A percentile compares a stretch with the other conserved stretches of the same genome.
phyloP scores from a whole-genome alignment of 345 rosid genomes.

The Theobroma cacao region DNA sequence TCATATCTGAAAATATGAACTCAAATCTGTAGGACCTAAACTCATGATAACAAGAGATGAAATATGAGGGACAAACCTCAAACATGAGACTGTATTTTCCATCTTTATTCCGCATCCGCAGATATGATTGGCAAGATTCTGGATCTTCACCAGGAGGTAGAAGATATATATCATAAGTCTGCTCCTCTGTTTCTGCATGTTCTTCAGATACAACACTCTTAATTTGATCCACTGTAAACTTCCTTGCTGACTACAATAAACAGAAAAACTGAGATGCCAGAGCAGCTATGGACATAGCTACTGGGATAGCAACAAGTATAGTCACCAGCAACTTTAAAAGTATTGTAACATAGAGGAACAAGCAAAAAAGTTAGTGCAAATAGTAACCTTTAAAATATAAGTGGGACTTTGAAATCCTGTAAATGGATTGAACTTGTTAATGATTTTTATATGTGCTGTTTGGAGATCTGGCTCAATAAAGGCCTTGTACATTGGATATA shows the following conservation, averaged over 20 bases:
- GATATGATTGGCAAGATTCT: conserved; percentile 91
- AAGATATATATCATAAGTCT: conserved; percentile 94
- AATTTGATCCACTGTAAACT: conserved; percentile 63
- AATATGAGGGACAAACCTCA: conserved; percentile 62
- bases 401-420: conserved; percentile 96
- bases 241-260: conserved; percentile 69
- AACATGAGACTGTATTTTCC: conserved; percentile 99
- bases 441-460: conserved; percentile 91
- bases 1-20: not conserved
- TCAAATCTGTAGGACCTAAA: not conserved
- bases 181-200: conserved; percentile 70
- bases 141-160: conserved; percentile 99
- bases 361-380: not conserved
- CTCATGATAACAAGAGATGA: not conserved
- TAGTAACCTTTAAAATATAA: conserved; percentile 85
- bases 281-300: conserved; percentile 14
- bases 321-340: not conserved
- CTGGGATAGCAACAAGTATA: not conserved
- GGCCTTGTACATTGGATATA: conserved; percentile 99
- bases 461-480: conserved; percentile 97
- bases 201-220: conserved; percentile 66
- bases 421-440: conserved; percentile 95
- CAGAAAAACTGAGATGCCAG: conserved; percentile 24
- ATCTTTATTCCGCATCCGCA: conserved; percentile 98
- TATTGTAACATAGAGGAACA: not conserved